Conservation (phyloP, 305 asterid species). For the Withania somnifera region DNA sequence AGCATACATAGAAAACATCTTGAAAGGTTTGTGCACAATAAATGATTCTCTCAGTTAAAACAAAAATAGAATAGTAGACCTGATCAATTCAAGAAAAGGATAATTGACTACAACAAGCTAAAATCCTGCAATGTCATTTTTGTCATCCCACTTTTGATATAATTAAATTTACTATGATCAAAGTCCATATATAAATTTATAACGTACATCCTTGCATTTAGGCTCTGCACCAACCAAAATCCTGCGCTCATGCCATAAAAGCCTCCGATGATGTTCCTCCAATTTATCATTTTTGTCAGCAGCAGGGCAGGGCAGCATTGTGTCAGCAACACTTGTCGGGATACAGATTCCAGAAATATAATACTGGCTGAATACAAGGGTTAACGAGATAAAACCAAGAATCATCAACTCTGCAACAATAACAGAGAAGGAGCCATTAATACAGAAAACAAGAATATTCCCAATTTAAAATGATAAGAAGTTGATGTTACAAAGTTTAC, state of each 20-base stretch:
- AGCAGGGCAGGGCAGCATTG: conserved; percentile 56
- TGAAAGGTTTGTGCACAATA: not conserved
- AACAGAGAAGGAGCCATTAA: not conserved
- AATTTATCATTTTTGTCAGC: not conserved
- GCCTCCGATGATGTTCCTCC: conserved; percentile 36
- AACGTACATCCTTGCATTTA: conserved; percentile 36
- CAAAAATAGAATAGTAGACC: not conserved
- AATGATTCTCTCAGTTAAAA: not conserved
- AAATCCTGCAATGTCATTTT: not conserved
- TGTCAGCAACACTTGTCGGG: conserved; percentile 36
- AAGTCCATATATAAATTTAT: not conserved
- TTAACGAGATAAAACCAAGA: conserved; percentile 56
- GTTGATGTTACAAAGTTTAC: conserved; percentile 14
- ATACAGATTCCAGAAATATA: conserved; percentile 65
- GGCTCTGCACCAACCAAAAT: conserved; percentile 18
- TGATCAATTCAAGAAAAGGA: not conserved
- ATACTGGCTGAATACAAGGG: conserved; percentile 59
- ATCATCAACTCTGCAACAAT: conserved; percentile 30
- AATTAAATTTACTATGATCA: not conserved
- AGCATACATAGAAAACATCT: not conserved
- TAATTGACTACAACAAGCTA: not conserved
- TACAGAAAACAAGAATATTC: not conserved
- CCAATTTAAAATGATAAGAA: not conserved
- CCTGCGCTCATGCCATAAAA: conserved; percentile 43
- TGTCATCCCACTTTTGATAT: not conserved